Evolutionary conservation across 371 early-diverging fungal species (phyloP).

Genomic region (Rhizopus sp.): DNA sequence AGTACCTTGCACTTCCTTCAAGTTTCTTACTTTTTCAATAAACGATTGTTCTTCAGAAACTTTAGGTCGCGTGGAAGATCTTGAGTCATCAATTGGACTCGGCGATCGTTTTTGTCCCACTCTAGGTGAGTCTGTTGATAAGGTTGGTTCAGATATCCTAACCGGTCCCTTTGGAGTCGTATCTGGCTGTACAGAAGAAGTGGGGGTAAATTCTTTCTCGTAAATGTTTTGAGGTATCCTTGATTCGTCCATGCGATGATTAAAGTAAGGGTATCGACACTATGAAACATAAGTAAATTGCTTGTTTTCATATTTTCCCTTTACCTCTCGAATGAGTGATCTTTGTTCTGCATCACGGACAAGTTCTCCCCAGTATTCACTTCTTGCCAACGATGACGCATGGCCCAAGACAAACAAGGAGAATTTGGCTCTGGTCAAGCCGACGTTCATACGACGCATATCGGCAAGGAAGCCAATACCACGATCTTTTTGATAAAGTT

Average conservation of each 20-base stretch:
- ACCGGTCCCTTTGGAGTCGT: constrained; percentile 12
- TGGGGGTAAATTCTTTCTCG: constrained; percentile 7
- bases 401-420: constrained; percentile 92
- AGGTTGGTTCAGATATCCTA: constrained; percentile 6
- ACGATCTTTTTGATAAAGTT: constrained; percentile 21
- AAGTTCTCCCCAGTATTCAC: constrained; percentile 71
- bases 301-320: neutral
- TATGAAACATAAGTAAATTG: neutral
- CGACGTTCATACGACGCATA: constrained; percentile 92
- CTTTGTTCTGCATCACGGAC: constrained; percentile 59
- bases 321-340: constrained; percentile 50
- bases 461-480: constrained; percentile 95
- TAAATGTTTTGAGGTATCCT: constrained; percentile 20
- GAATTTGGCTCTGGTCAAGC: constrained; percentile 88
- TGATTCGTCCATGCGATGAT: constrained; percentile 5
- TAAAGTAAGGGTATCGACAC: constrained; percentile 30
- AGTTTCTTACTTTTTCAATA: constrained; percentile 18
- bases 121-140: neutral
- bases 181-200: neutral
- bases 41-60: constrained; percentile 5
- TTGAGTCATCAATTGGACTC: constrained; percentile 1
- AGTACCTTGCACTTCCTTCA: neutral
- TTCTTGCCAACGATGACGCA: constrained; percentile 56
- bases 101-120: constrained; percentile 5
- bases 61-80: neutral